phyloP scores from a whole-genome alignment of 169 alveolate species.

The Plasmodium fragile region DNA sequence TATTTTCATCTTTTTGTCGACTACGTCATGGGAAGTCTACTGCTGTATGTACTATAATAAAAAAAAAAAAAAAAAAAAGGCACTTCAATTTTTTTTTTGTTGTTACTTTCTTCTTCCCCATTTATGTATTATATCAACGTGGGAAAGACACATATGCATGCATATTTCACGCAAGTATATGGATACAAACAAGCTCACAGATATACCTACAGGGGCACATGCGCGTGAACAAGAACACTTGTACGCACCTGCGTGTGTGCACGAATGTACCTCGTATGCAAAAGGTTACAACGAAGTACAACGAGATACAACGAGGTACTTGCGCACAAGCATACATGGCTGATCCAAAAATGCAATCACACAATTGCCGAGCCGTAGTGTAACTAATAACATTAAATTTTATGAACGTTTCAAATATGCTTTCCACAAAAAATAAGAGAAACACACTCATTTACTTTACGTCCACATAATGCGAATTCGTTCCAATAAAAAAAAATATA shows the following conservation, averaged over 20 bases:
- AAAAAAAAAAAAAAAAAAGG: neutral
- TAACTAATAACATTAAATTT: neutral
- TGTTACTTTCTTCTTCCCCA: neutral
- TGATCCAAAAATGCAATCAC: neutral
- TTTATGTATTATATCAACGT: neutral
- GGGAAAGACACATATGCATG: neutral
- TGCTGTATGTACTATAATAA: neutral
- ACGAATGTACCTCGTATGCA: neutral
- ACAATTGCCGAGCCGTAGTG: neutral
- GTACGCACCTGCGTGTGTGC: neutral
- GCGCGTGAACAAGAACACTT: constrained; percentile 4
- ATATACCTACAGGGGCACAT: neutral
- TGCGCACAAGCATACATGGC: neutral
- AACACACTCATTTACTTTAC: neutral
- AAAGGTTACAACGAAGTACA: neutral
- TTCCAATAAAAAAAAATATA: neutral
- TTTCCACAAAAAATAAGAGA: neutral
- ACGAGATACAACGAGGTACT: neutral
- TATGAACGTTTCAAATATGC: neutral
- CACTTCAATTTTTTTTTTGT: neutral
- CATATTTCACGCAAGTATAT: neutral
- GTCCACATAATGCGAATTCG: neutral
- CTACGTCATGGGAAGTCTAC: neutral
- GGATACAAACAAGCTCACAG: constrained; percentile 1
- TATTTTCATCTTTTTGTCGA: neutral